Evolutionary conservation across 495 filamentous ascomycete genomes (phyloP).

Genomic region (Tuber calosporum): DNA sequence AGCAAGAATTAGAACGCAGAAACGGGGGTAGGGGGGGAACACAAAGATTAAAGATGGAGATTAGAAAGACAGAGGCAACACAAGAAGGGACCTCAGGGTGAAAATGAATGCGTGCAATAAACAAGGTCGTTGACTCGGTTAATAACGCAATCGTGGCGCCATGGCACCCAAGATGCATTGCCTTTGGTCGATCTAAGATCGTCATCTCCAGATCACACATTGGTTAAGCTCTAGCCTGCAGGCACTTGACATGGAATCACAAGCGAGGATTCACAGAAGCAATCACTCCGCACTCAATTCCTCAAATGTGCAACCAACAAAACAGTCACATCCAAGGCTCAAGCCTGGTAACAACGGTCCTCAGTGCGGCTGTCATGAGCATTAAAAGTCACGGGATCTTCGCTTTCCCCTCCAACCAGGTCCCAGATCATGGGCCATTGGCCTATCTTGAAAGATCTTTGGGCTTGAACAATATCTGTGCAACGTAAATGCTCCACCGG

Average conservation of each 20-base stretch:
- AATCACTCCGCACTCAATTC: not conserved
- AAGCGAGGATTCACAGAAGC: not conserved
- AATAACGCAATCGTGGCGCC: conserved; percentile 38
- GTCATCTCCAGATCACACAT: conserved; percentile 19
- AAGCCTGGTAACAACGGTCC: not conserved
- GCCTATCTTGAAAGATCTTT: not conserved
- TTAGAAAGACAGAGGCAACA: not conserved
- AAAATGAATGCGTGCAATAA: conserved; percentile 21
- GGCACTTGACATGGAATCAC: not conserved
- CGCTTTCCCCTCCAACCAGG: not conserved
- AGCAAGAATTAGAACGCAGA: not conserved
- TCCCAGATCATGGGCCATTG: not conserved
- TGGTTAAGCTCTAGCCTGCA: not conserved
- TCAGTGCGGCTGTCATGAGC: not conserved
- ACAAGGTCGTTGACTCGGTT: conserved; percentile 30
- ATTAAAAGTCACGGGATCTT: not conserved
- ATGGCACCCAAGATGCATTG: conserved; percentile 34
- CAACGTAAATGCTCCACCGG: not conserved
- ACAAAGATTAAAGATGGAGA: not conserved
- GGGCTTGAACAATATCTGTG: not conserved
- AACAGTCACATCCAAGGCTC: conserved; percentile 2
- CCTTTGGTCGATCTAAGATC: conserved; percentile 34
- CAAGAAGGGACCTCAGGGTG: not conserved
- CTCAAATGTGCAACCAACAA: not conserved
- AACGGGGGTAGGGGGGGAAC: not conserved